Conservation (phyloP, 495 filamentous ascomycete species). For the Penicillium arizonense region DNA sequence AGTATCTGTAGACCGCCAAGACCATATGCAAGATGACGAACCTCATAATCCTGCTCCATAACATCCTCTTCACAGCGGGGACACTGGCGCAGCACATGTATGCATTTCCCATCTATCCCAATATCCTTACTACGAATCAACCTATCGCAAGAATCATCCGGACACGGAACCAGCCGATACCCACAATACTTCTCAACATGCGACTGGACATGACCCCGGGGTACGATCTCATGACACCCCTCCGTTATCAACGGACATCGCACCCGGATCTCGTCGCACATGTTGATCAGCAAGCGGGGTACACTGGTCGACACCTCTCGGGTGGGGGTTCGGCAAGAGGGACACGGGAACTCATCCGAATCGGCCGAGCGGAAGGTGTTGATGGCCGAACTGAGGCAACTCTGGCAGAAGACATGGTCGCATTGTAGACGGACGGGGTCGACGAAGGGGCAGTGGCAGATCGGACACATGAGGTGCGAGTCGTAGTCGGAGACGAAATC, state of each 20-base stretch:
- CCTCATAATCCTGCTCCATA: conserved; percentile 59
- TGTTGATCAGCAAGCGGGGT: conserved; percentile 55
- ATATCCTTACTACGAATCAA: conserved; percentile 50
- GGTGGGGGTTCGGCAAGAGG: conserved; percentile 44
- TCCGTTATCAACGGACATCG: conserved; percentile 62
- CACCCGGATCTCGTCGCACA: conserved; percentile 76
- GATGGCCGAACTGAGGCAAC: conserved; percentile 64
- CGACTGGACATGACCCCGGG: conserved; percentile 65
- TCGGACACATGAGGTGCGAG: conserved; percentile 77
- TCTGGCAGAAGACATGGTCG: conserved; percentile 73
- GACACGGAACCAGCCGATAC: conserved; percentile 64
- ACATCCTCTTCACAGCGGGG: conserved; percentile 51
- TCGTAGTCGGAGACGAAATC: conserved; percentile 70
- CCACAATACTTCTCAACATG: conserved; percentile 77
- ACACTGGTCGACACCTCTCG: conserved; percentile 38
- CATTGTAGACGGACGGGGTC: conserved; percentile 70
- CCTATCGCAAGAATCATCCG: conserved; percentile 46
- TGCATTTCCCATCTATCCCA: conserved; percentile 42
- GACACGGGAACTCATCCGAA: conserved; percentile 43
- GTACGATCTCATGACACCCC: conserved; percentile 62
- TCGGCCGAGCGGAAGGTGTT: conserved; percentile 37
- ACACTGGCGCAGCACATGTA: conserved; percentile 56
- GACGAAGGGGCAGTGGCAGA: conserved; percentile 75
- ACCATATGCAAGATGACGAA: conserved; percentile 23
- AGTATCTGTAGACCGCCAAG: conserved; percentile 1